phyloP scores from a whole-genome alignment of 169 alveolate species.

The Cryptosporidium parvum region DNA sequence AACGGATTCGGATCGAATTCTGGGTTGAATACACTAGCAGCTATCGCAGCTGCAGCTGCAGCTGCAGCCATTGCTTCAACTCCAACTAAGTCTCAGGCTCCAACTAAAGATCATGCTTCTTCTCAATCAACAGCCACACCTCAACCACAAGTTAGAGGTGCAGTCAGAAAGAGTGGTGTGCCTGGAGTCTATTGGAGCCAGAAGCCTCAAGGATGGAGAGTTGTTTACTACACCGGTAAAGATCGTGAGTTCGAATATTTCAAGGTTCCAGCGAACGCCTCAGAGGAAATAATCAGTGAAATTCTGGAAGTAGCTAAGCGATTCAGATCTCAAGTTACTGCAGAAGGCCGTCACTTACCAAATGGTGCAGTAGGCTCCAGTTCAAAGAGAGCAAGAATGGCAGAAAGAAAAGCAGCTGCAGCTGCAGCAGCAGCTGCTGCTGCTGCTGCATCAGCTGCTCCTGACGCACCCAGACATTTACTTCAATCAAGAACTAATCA shows the following conservation, averaged over 20 bases:
- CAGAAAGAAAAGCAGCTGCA: slow-evolving; percentile 67
- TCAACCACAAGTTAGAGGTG: slow-evolving; percentile 53
- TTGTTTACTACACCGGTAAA: slow-evolving; percentile 69
- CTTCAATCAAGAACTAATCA: background rate
- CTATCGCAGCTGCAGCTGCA: slow-evolving; percentile 71
- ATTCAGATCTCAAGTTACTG: slow-evolving; percentile 65
- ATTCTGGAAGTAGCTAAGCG: slow-evolving; percentile 69
- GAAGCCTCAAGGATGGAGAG: slow-evolving; percentile 76
- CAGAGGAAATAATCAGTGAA: slow-evolving; percentile 71
- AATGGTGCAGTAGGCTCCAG: slow-evolving; percentile 71
- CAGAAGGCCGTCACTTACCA: slow-evolving; percentile 76
- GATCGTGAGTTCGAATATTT: slow-evolving; percentile 74
- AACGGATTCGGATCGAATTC: slow-evolving; percentile 13
- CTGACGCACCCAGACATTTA: slow-evolving; percentile 8
- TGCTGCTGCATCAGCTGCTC: background rate
- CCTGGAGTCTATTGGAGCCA: slow-evolving; percentile 76
- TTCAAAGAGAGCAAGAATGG: slow-evolving; percentile 69
- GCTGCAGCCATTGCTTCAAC: slow-evolving; percentile 63
- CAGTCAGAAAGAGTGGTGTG: slow-evolving; percentile 73
- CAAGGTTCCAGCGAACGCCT: slow-evolving; percentile 71
- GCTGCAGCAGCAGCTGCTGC: slow-evolving; percentile 70
- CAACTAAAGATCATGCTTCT: slow-evolving; percentile 15
- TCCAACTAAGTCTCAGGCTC: slow-evolving; percentile 7
- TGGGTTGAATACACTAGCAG: slow-evolving; percentile 65
- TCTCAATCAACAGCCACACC: background rate